Percentiles rank a stretch among this genome's conserved stretches.
Conservation (phyloP, 2,329 filamentous ascomycete species). For the Coleophoma cylindrospora region DNA sequence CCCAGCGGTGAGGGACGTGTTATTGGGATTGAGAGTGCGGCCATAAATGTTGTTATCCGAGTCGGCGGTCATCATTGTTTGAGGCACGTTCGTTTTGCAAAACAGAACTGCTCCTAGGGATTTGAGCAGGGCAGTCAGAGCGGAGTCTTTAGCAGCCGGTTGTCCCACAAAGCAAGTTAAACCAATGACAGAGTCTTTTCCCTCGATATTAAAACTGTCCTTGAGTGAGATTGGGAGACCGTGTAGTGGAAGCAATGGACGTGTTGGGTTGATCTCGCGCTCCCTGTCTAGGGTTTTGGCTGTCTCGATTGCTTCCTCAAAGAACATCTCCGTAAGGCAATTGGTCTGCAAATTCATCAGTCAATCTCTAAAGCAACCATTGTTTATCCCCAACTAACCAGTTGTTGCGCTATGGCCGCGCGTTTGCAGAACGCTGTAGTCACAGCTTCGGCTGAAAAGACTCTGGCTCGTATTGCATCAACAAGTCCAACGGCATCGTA, state of each 20-base stretch:
- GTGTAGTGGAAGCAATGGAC: slow-evolving; percentile 51
- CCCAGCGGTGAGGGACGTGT: slow-evolving; percentile 50
- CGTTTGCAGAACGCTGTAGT: slow-evolving; percentile 44
- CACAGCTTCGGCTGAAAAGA: slow-evolving; percentile 36
- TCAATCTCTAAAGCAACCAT: no score
- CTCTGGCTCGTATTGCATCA: slow-evolving; percentile 30
- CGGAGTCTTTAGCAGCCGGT: slow-evolving; percentile 30
- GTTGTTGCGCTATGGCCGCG: slow-evolving; percentile 44
- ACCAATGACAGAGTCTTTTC: slow-evolving; percentile 43
- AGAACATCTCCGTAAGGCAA: slow-evolving; percentile 40
- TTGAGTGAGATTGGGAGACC: slow-evolving; percentile 53
- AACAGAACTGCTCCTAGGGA: slow-evolving; percentile 60
- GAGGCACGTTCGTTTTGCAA: slow-evolving; percentile 63
- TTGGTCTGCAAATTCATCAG: slow-evolving; percentile 27
- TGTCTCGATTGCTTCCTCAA: slow-evolving; percentile 36
- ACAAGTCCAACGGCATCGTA: slow-evolving; percentile 20
- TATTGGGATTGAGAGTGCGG: slow-evolving; percentile 41
- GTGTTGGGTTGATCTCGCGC: slow-evolving; percentile 25
- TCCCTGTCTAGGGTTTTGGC: slow-evolving; percentile 40
- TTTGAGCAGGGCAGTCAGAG: slow-evolving; percentile 48
- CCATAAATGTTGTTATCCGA: slow-evolving; percentile 56
- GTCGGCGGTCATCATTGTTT: slow-evolving; percentile 45
- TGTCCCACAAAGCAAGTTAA: slow-evolving; percentile 48
- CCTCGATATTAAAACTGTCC: slow-evolving; percentile 52
- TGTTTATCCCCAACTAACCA: slow-evolving; percentile 20